Percentiles rank a stretch among this genome's conserved stretches.
Evolutionary conservation across 495 filamentous ascomycete species (phyloP).

Genomic region (Glonium stellatum): DNA sequence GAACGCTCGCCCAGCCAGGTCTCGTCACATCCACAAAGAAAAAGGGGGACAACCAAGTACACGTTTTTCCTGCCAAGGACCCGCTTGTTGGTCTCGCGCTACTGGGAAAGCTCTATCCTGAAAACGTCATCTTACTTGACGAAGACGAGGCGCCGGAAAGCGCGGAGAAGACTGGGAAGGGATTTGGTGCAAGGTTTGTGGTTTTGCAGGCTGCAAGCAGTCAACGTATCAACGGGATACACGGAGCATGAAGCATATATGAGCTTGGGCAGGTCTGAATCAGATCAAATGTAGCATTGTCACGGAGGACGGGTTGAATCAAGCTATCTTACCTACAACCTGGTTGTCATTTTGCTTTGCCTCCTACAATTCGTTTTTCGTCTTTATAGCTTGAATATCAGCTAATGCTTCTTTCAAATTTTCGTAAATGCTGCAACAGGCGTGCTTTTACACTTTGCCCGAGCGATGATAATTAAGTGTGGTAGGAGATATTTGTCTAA

Average conservation of each 20-base stretch:
- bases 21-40: slow-evolving; percentile 18
- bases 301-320: background rate
- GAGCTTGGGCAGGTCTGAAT: background rate
- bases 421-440: too few species aligned
- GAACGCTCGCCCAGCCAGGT: slow-evolving; percentile 1
- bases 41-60: slow-evolving; percentile 13
- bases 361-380: background rate
- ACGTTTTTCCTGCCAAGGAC: slow-evolving; percentile 27
- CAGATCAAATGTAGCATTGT: background rate
- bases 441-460: background rate
- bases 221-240: background rate
- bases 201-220: background rate
- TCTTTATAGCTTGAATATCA: background rate
- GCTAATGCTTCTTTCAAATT: background rate
- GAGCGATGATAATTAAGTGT: background rate
- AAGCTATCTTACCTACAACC: background rate
- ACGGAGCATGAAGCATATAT: background rate
- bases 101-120: slow-evolving; percentile 35
- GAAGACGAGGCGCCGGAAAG: background rate
- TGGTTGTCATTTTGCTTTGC: background rate
- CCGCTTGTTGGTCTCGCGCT: slow-evolving; percentile 28
- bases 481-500: background rate
- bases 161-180: background rate
- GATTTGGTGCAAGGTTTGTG: background rate
- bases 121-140: slow-evolving; percentile 25